phyloP scores from a whole-genome alignment of 345 rosid species.

The Citrus unshiu region DNA sequence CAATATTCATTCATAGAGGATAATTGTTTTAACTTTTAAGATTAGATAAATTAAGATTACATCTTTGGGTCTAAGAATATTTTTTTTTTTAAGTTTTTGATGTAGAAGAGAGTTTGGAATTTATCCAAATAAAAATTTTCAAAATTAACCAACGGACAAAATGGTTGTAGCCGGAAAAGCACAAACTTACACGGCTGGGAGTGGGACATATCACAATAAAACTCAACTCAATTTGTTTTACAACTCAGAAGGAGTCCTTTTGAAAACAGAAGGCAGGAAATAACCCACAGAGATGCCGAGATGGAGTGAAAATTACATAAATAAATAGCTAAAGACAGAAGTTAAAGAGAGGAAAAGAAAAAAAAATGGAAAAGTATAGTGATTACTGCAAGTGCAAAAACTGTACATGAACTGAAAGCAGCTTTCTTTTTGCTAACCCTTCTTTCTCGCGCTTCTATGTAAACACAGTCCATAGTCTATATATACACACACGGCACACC shows the following conservation, averaged over 20 bases:
- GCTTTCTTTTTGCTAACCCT: background rate
- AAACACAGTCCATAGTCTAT: background rate
- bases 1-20: background rate
- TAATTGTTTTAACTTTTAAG: background rate
- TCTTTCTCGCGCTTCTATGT: background rate
- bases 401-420: slow-evolving; percentile 4
- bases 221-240: background rate
- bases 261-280: background rate
- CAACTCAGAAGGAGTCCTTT: background rate
- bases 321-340: background rate
- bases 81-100: too few species aligned
- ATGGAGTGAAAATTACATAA: background rate
- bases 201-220: background rate
- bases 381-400: background rate
- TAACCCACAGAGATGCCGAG: background rate
- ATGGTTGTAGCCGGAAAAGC: background rate
- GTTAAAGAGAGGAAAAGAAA: background rate
- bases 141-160: background rate
- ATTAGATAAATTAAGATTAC: background rate
- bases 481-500: background rate
- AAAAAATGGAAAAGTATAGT: background rate
- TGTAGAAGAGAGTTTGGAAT: background rate
- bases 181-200: too few species aligned
- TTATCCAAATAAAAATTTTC: background rate
- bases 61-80: background rate